Conservation (phyloP, 768 basidiomycete species). For the Mycena sanguinolenta region DNA sequence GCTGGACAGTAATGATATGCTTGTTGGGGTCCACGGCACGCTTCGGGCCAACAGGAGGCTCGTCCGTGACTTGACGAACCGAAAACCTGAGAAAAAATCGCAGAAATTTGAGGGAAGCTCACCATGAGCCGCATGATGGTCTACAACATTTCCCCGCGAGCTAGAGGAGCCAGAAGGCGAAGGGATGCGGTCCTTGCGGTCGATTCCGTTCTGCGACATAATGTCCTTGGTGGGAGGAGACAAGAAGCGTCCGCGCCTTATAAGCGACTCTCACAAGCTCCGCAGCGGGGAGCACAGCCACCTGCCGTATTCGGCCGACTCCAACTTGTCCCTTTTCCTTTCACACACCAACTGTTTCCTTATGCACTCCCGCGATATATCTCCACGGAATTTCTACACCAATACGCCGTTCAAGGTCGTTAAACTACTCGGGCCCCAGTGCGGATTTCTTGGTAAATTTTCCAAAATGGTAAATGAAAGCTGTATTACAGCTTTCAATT, state of each 20-base stretch:
- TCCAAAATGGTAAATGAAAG: background rate
- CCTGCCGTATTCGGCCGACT: constrained; percentile 3
- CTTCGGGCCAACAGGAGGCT: constrained; percentile 53
- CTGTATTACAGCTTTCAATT: background rate
- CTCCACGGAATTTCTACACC: background rate
- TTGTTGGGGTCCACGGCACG: constrained; percentile 42
- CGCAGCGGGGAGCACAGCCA: constrained; percentile 12
- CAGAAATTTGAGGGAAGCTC: constrained; percentile 39
- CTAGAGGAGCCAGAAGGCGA: constrained; percentile 55
- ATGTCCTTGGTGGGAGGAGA: background rate
- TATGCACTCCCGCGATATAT: background rate
- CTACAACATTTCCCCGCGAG: constrained; percentile 75
- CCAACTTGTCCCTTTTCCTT: background rate
- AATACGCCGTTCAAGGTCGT: background rate
- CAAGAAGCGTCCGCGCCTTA: constrained; percentile 11
- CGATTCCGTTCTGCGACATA: constrained; percentile 47
- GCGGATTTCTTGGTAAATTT: background rate
- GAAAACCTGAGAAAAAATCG: background rate
- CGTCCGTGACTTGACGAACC: constrained; percentile 71
- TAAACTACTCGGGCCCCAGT: background rate
- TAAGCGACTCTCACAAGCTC: constrained; percentile 26
- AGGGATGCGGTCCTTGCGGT: constrained; percentile 67
- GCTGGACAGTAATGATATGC: constrained; percentile 82
- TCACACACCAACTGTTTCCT: background rate
- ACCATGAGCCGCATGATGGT: constrained; percentile 79